Evolutionary conservation across 148 eudicot genomes (phyloP).

Genomic region (Amaranthus cruentus): DNA sequence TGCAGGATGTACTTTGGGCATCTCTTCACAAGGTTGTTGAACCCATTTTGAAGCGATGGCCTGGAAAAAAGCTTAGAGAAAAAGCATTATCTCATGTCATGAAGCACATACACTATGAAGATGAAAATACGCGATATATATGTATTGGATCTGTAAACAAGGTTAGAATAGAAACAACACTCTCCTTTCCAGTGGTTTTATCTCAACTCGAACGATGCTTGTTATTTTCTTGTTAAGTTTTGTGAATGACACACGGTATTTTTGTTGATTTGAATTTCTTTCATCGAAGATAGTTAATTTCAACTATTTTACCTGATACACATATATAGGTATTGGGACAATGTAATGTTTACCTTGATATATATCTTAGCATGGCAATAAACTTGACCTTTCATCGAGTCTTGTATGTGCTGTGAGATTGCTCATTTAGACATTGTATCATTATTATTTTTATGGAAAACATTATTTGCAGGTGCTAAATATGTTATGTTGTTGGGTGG

Average conservation of each 20-base stretch:
- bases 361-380: too few species aligned
- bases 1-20: conserved; percentile 89
- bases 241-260: too few species aligned
- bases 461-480: conserved; percentile 46
- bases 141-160: conserved; percentile 98
- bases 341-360: too few species aligned
- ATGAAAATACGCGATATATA: conserved; percentile 88
- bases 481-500: conserved; percentile 98
- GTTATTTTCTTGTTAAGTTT: too few species aligned
- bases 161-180: conserved; percentile 33
- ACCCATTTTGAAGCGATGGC: conserved; percentile 83
- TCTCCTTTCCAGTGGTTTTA: not conserved
- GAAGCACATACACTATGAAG: conserved; percentile 98
- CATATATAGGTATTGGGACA: too few species aligned
- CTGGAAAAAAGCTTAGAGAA: conserved; percentile 81
- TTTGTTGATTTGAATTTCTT: too few species aligned
- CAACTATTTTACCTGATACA: too few species aligned
- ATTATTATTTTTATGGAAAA: not conserved
- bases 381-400: too few species aligned
- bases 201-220: not conserved
- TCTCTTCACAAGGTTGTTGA: conserved; percentile 73
- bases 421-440: too few species aligned
- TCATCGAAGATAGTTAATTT: too few species aligned
- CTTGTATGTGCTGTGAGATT: too few species aligned
- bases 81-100: conserved; percentile 66